Percentiles rank a stretch among this genome's conserved stretches.
Evolutionary conservation across 805 yeast species (phyloP).

Genomic region (Wickerhamiella azyma): DNA sequence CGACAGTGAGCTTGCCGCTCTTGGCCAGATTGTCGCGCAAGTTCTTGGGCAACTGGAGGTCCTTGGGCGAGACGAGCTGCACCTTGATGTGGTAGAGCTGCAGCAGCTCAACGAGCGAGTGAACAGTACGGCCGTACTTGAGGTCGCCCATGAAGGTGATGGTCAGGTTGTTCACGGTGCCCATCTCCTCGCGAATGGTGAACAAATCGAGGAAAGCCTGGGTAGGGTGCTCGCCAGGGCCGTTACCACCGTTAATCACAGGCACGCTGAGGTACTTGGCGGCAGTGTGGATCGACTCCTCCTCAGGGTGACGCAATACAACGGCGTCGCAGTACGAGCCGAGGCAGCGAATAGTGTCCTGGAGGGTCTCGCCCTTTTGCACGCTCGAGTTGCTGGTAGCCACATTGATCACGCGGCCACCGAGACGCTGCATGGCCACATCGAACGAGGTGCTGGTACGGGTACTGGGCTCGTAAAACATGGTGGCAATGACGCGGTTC

Average conservation of each 20-base stretch:
- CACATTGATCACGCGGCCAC: slow-evolving; percentile 90
- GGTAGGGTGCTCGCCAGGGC: slow-evolving; percentile 95
- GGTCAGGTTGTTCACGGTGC: slow-evolving; percentile 95
- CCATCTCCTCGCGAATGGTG: slow-evolving; percentile 97
- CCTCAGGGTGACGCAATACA: slow-evolving; percentile 92
- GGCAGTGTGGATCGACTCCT: slow-evolving; percentile 83
- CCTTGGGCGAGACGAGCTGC: slow-evolving; percentile 84
- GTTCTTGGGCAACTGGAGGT: slow-evolving; percentile 67
- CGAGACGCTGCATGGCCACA: slow-evolving; percentile 99
- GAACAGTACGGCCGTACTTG: slow-evolving; percentile 97
- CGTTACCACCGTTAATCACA: slow-evolving; percentile 95
- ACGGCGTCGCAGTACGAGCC: slow-evolving; percentile 95
- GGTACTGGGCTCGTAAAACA: slow-evolving; percentile 97
- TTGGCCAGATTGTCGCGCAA: slow-evolving; percentile 52
- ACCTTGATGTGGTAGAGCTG: slow-evolving; percentile 86
- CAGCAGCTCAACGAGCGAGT: slow-evolving; percentile 81
- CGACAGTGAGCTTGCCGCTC: slow-evolving; percentile 57
- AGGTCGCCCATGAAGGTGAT: slow-evolving; percentile 98
- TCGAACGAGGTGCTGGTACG: slow-evolving; percentile 94
- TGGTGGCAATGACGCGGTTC: slow-evolving; percentile 84
- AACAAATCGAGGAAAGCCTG: slow-evolving; percentile 95
- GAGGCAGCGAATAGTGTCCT: slow-evolving; percentile 88
- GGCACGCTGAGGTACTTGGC: slow-evolving; percentile 96
- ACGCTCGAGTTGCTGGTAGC: slow-evolving; percentile 82
- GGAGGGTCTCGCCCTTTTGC: slow-evolving; percentile 94